Base-by-base conservation (phyloP, 2,329 filamentous ascomycete species). In the Aspergillus vadensis region DNA sequence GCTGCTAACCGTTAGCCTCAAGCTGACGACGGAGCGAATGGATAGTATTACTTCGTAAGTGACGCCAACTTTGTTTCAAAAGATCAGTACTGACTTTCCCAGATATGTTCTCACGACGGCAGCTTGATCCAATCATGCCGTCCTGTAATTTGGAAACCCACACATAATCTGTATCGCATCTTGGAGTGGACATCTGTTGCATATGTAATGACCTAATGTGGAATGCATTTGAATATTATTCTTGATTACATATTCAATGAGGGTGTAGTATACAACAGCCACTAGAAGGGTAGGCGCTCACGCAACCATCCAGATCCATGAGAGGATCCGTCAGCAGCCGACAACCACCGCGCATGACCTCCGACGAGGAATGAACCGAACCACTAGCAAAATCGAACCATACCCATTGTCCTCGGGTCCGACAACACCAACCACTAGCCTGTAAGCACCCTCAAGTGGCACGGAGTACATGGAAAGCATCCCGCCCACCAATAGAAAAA, bases 11-110 rank as follows among this genome's bases (percentile, higher is more conserved):
- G 88, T 98, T 54, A 91, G 90, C n/a, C 76, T 99, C 73, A 97
- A 97, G 81, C 77, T 99, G 74, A 98, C 94, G 44, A 96, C 90
- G 59, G 95, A 99, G 83, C 84, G 95, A 67, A 96, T 98, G 92
- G 85, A 86, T 70, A 83, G 85, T 57, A 86, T 88, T 64, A 88
- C 86, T 23, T 83, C 81, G 74, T 85, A 77, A 74, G 80, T 81
- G 36, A 59, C 68, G n/a, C 15, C 21, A 56, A 14, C 10, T 25
- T 27, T 9, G 3, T 54, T 19, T 48, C 14, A 17, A 41, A 27
- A 10, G 5, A 39, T 39, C 5, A 8, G 30, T 55, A 56, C 60
- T 65, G 44, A 67, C 41, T 30, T 0, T 44, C 15, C 30, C 54
- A 73, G 71, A 61, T 73, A 74, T 61, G 72, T 74, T 43, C 64